Base-by-base conservation (phyloP, 2,329 filamentous ascomycete species). In the Penicillium freii region DNA sequence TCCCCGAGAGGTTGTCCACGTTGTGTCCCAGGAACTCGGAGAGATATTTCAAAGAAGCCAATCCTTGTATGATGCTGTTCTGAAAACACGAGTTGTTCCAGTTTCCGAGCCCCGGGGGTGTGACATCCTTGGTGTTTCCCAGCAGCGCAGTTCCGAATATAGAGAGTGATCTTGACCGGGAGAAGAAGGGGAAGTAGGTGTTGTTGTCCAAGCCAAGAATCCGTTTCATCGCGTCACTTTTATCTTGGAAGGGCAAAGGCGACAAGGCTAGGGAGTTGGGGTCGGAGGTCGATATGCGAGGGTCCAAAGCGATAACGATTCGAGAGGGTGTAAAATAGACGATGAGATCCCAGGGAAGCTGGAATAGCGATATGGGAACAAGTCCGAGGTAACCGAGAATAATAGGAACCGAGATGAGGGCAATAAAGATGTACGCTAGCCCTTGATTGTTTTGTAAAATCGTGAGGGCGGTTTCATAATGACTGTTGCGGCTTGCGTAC, bases 41-140 rank as follows among this genome's bases (percentile, higher is more conserved):
- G 31, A 97, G 78, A 5, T 87, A 83, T 19, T 83, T 82, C 31
- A 97, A 80, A 4, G 92, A 88, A 1, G 92, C 87, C 42, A 97
- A 79, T 7, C 88, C 87, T 73, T 96, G 92, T 11, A 99, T 85
- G 21, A 97, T 88, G 71, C 92, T 97, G 74, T 99, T 99, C 75
- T 97, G 94, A 73, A 96, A 99, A 78, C 94, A 97, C 1, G 92
- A 96, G 72, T 97, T 96, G 77, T 96, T 91, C 78, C 87, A 88
- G 72, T 99, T 99, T 10, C 91, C 91, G 52, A 97, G 78, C 0
- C 94, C 94, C 5, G 79, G 74, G 4, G 78, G 78, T 31, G 69
- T 60, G 6, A 65, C 66, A 34, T 74, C 72, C 38, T 68, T 69
- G 44, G 57, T 66, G 17, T 60, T 58, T 21, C 75, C 71, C 8